Evolutionary conservation across 768 basidiomycete species (phyloP).

Genomic region (Mycena chlorophos): DNA sequence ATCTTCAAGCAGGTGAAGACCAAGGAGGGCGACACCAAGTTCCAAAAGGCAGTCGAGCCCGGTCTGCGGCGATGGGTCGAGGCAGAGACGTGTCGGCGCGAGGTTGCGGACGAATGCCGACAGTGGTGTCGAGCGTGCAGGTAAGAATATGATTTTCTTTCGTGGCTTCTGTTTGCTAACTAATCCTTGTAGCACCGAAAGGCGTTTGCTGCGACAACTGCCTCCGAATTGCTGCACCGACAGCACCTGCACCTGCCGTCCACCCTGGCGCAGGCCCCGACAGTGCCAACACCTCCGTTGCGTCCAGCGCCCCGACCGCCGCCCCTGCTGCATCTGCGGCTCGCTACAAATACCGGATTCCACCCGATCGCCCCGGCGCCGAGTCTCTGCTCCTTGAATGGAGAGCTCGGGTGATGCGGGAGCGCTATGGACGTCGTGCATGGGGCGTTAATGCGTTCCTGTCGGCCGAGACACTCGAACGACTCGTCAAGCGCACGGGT

Average conservation of each 20-base stretch:
- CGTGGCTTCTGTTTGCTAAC: not conserved
- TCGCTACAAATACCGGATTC: not conserved
- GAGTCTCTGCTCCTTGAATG: not conserved
- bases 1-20: slow-evolving; percentile 16
- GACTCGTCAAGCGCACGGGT: slow-evolving; percentile 18
- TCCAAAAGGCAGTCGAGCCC: slow-evolving; percentile 23
- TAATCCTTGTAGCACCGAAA: slow-evolving; percentile 11
- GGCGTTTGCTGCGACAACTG: slow-evolving; percentile 20
- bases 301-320: not conserved
- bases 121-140: slow-evolving; percentile 18
- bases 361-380: not conserved
- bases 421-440: not conserved
- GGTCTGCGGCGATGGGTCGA: slow-evolving; percentile 28
- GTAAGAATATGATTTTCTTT: slow-evolving; percentile 7
- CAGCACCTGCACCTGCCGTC: not conserved
- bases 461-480: slow-evolving; percentile 23
- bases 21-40: slow-evolving; percentile 6
- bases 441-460: slow-evolving; percentile 4
- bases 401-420: not conserved
- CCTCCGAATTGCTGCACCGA: not conserved
- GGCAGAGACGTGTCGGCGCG: slow-evolving; percentile 23
- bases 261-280: not conserved
- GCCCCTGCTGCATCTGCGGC: not conserved
- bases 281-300: not conserved
- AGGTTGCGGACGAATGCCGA: slow-evolving; percentile 26